Evolutionary conservation across 495 filamentous ascomycete genomes (phyloP).

Genomic region (Pyrenula massariospora): DNA sequence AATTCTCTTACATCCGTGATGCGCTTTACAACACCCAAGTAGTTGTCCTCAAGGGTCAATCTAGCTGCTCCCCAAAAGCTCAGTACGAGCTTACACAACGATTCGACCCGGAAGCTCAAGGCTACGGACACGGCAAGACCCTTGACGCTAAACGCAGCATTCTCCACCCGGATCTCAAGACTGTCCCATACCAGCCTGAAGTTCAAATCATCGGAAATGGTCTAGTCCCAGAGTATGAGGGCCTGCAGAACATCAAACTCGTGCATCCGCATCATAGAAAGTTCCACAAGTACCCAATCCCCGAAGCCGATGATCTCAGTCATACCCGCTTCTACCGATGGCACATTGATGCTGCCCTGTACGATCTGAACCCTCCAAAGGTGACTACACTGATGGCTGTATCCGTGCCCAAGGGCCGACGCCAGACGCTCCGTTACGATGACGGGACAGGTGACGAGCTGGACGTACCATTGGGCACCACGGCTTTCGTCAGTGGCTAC

Average conservation of each 20-base stretch:
- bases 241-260: conserved; percentile 52
- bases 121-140: conserved; percentile 64
- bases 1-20: conserved; percentile 45
- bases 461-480: conserved; percentile 61
- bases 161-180: conserved; percentile 67
- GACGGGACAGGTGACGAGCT: conserved; percentile 58
- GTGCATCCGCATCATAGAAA: conserved; percentile 62
- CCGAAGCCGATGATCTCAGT: conserved; percentile 49
- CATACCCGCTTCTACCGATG: conserved; percentile 66
- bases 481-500: conserved; percentile 59
- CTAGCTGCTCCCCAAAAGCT: conserved; percentile 46
- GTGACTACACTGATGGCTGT: conserved; percentile 62
- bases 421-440: conserved; percentile 57
- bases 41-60: conserved; percentile 57
- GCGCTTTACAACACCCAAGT: conserved; percentile 53
- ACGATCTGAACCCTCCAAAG: conserved; percentile 56
- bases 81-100: conserved; percentile 59
- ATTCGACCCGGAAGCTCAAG: conserved; percentile 52
- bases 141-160: conserved; percentile 55
- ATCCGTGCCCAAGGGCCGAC: conserved; percentile 48
- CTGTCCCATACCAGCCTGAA: conserved; percentile 65
- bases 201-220: conserved; percentile 73
- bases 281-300: conserved; percentile 55
- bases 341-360: conserved; percentile 71
- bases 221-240: conserved; percentile 50